phyloP scores from a whole-genome alignment of 345 rosid species.

The Brassica nigra region DNA sequence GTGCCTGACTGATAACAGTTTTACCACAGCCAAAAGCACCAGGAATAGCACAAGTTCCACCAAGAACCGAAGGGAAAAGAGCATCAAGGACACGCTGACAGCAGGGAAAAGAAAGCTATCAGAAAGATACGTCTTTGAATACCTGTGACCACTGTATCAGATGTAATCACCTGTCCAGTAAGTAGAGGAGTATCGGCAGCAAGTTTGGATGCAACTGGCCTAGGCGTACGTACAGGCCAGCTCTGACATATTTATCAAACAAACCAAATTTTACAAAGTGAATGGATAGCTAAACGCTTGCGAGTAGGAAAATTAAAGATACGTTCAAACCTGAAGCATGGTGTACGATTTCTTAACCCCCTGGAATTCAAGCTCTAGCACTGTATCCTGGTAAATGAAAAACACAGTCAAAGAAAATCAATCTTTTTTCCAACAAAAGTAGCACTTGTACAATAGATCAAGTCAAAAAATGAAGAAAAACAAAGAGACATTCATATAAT shows the following conservation, averaged over 20 bases:
- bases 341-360: conserved; percentile 90
- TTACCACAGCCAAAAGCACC: conserved; percentile 99
- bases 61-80: conserved; percentile 98
- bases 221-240: conserved; percentile 99
- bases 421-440: background rate
- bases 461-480: background rate
- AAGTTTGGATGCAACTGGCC: conserved; percentile 98
- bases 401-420: background rate
- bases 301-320: conserved; percentile 3
- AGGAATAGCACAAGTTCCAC: conserved; percentile 99
- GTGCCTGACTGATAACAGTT: conserved; percentile 99
- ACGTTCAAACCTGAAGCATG: conserved; percentile 89
- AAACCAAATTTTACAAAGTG: conserved; percentile 6
- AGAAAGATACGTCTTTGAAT: conserved; percentile 16
- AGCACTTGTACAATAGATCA: background rate
- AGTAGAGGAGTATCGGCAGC: conserved; percentile 99
- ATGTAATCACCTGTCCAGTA: conserved; percentile 77
- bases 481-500: background rate
- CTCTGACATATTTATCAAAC: conserved; percentile 51
- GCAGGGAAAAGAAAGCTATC: conserved; percentile 34
- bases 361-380: conserved; percentile 96
- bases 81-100: conserved; percentile 99
- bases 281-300: conserved; percentile 3
- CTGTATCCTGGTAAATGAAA: conserved; percentile 71
- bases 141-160: background rate